Conservation (phyloP, 1,284 basidiomycete genomes). For the Phlebopus sp. region DNA sequence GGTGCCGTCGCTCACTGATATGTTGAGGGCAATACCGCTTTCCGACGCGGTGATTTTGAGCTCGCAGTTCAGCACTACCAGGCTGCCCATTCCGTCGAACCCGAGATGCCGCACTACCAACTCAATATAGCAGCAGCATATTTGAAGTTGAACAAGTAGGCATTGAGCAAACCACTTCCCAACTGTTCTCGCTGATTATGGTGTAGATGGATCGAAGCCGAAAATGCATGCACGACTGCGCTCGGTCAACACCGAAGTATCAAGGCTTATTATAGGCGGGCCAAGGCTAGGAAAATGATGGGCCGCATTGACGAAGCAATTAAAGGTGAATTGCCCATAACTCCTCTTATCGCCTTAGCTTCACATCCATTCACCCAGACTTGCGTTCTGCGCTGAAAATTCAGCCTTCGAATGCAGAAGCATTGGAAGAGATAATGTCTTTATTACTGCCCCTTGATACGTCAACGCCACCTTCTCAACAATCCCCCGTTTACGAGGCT, state of each 20-base stretch:
- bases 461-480: conserved; percentile 17
- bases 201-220: conserved; percentile 63
- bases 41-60: conserved; percentile 55
- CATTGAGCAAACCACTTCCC: conserved; percentile 10
- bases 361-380: conserved; percentile 37
- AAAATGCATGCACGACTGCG: conserved; percentile 61
- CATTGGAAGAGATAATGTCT: conserved; percentile 48
- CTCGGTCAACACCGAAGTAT: conserved; percentile 60
- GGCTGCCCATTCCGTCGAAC: conserved; percentile 56
- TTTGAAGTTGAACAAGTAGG: conserved; percentile 62
- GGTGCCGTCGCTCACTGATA: conserved; percentile 5
- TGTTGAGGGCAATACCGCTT: conserved; percentile 59
- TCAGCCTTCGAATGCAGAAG: conserved; percentile 60
- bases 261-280: conserved; percentile 65
- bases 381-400: conserved; percentile 54
- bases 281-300: conserved; percentile 60
- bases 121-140: conserved; percentile 69
- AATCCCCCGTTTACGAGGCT: conserved; percentile 20
- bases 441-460: conserved; percentile 35
- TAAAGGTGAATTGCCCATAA: conserved; percentile 40
- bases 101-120: conserved; percentile 68
- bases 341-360: not conserved
- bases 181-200: conserved; percentile 15
- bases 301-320: conserved; percentile 57
- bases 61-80: conserved; percentile 56